A percentile compares a stretch with the other conserved stretches of the same genome.
Conservation (phyloP, 306 rosid species). For the Gastrolobium bilobum region DNA sequence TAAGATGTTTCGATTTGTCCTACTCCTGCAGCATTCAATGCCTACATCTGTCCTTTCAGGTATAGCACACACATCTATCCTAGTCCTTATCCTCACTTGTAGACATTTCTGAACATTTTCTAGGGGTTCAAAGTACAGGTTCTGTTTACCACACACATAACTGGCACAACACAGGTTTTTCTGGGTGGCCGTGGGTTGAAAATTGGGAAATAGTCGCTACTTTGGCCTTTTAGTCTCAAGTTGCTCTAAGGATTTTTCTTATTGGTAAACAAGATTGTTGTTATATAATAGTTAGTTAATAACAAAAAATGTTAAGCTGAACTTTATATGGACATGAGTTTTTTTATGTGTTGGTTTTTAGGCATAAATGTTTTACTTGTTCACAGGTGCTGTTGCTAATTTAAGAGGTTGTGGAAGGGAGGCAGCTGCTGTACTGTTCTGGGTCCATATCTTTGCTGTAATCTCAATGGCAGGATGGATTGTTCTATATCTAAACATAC, state of each 20-base stretch:
- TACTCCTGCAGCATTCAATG: conserved; percentile 97
- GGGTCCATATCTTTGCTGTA: conserved; percentile 96
- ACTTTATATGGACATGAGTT: neutral
- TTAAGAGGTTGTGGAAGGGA: conserved; percentile 97
- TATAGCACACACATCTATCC: conserved; percentile 43
- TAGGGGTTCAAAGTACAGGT: conserved; percentile 27
- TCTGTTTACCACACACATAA: neutral
- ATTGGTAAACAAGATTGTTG: neutral
- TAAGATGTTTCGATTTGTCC: conserved; percentile 89
- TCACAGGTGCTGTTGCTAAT: conserved; percentile 93
- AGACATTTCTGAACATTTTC: conserved; percentile 29
- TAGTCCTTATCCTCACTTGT: conserved; percentile 13
- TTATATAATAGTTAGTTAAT: neutral
- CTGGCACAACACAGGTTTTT: conserved; percentile 33
- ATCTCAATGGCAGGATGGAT: conserved; percentile 98
- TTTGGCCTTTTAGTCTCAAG: conserved; percentile 28
- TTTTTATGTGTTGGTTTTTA: neutral
- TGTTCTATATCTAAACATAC: conserved; percentile 73
- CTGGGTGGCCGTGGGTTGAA: conserved; percentile 21
- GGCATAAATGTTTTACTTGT: conserved; percentile 15
- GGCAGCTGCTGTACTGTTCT: conserved; percentile 90
- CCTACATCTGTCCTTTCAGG: conserved; percentile 97
- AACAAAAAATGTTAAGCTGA: conserved; percentile 4
- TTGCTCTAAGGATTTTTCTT: conserved; percentile 19
- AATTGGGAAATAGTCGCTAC: conserved; percentile 24